Base-by-base conservation (phyloP, 345 rosid species). In the Populus euphratica region DNA sequence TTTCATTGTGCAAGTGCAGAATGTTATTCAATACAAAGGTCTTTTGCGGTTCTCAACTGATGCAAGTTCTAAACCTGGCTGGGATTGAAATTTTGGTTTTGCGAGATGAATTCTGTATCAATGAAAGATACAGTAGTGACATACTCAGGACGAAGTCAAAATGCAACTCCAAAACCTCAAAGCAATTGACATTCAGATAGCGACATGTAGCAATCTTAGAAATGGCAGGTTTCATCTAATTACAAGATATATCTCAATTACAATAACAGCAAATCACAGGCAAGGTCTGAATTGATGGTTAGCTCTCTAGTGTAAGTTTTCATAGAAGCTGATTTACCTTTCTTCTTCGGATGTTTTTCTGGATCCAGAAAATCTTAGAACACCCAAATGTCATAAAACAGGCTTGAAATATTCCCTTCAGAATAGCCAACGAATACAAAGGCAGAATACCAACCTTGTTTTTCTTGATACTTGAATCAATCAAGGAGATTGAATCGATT, bases 171-270 rank as follows among this genome's bases (percentile, higher is more conserved):
- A 71, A 79, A 35, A 81, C 79, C 81, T 66, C 78, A 69, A 67
- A 78, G 80, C 69, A 80, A 79, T 52, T 75, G 77, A 77, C 70
- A 75, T 75, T 72, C 78, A 77, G 78, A 59, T 70, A 64, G 82
- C 65, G 62, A 84, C 78, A 86, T 68, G 68, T 50, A 76, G 63
- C 82, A 79, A 80, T 70, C 82, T 54, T 77, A 69, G 73, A 77
- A 73, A 78, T 83, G 76, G 71, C 70, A 81, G 56, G 67, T 41
- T 75, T 78, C 54, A 72, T 85, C 83, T 85, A 81, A 76, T 84
- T 81, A 86, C 89, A 83, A 72, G 61, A 75, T 81, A 76, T 78
- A 75, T 78, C 82, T 81, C 81, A 73, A 79, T 76, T 73, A 84
- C 86, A 80, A 76, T 72, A 71, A 74, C 63, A 73, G 54, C 70